Base-by-base conservation (phyloP, 768 basidiomycete species). In the Botryobasidium botryosum region DNA sequence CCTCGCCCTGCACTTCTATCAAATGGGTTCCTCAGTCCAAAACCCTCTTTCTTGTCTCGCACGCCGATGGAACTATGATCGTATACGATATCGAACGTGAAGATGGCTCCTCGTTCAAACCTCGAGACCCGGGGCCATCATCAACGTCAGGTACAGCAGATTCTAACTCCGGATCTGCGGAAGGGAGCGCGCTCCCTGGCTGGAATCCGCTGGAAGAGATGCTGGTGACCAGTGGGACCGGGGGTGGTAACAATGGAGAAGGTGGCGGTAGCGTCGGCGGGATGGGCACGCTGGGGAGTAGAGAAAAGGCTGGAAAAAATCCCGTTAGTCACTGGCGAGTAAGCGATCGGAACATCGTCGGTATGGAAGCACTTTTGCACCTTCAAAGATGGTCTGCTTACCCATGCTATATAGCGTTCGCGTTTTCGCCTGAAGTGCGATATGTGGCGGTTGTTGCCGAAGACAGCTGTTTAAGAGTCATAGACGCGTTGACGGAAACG, bases 71-170 rank as follows among this genome's bases (percentile, higher is more conserved):
- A 4, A 79, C 86, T 4, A 77, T 92, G 48, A 70, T 90, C 31
- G 74, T 88, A 15, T 91, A 86, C 54, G 88, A 91, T 61, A 86
- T 79, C 55, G 87, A 91, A 53, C 78, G 84, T 26, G 87, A 88
- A 39, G 88, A 92, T 48, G 84, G 83, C 13, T 24, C 40, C 17
- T 54, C 66, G 2, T 88, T 88, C 55, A 71, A 64, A 1, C 71
- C 78, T 0, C 74, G 40, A n/a, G n/a, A 29, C 17, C 50, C 52
- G 45, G 47, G 43, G 38, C 25, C 42, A 23, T 12, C 13, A 17
- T 36, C 51, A 7, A 45, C 28, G 15, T 24, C 44, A 15, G 17
- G 20, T n/a, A 20, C 33, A 13, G 17, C 29, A 3, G 15, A 33
- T 27, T 23, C 21, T 5, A 24, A 8, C 23, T 21, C 27, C 23